phyloP scores from a whole-genome alignment of 164 flowering plant genomes.

The Vitis vinifera region DNA sequence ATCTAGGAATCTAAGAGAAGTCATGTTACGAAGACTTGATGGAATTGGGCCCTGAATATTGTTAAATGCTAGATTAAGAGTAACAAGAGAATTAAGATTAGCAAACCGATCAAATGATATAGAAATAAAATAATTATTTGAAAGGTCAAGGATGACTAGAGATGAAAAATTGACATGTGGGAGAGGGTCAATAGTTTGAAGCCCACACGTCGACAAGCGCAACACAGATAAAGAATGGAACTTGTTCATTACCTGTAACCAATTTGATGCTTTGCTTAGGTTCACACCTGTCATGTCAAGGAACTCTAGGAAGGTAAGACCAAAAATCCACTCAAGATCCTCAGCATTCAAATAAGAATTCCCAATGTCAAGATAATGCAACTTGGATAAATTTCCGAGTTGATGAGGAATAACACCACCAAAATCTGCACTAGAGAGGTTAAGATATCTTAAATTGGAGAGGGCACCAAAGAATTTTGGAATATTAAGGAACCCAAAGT shows the following conservation, averaged over 20 bases:
- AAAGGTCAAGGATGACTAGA: not conserved
- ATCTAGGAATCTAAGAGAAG: no score
- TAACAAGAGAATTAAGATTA: not conserved
- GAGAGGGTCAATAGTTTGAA: not conserved
- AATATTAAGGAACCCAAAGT: no score
- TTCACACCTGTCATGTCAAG: slow-evolving; percentile 9
- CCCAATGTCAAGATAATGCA: not conserved
- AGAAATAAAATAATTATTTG: not conserved
- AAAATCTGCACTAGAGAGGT: no score
- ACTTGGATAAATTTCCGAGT: not conserved
- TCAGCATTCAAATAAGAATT: not conserved
- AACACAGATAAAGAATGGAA: slow-evolving; percentile 19
- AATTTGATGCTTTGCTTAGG: not conserved
- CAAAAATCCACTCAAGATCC: slow-evolving; percentile 17
- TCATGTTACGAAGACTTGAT: not conserved
- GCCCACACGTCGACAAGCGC: slow-evolving; percentile 3
- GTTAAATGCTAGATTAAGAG: slow-evolving; percentile 2
- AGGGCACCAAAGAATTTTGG: no score
- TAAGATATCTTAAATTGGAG: no score
- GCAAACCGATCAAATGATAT: not conserved
- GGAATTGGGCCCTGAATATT: not conserved
- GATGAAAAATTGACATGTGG: not conserved
- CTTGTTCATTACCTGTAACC: slow-evolving; percentile 7
- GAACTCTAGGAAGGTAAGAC: slow-evolving; percentile 13
- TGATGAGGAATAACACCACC: not conserved